Base-by-base conservation (phyloP, 129 eudicot genomes). In the Heracleum sosnowskyi region DNA sequence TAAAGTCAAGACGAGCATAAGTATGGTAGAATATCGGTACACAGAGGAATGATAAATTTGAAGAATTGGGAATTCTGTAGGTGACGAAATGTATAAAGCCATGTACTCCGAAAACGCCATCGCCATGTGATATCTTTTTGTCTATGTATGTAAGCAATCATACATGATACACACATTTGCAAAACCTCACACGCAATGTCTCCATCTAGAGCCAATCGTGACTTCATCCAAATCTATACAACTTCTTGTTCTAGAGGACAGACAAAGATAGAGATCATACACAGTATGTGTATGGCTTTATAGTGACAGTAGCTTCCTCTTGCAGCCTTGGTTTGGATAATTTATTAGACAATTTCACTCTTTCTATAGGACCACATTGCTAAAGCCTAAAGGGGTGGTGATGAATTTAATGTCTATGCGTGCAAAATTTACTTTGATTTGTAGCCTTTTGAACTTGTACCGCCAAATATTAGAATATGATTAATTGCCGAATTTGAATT, bases 211-310 rank as follows among this genome's bases (percentile, higher is more conserved):
- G 5, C 26, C 33, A 17, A 17, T n/a, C 3, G 17, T 60, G 68
- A 60, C 68, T 60, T 60, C 68, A 60, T 60, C 68, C 68, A 60
- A 60, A 60, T 60, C 68, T 60, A 60, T 60, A 60, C 68, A n/a
- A 60, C 33, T 60, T 60, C 16, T 10, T n/a, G 11, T 60, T 60
- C 68, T 60, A 10, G 33, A 60, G 34, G 33, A 60, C 16, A 55
- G 64, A 55, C 64, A 55, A 55, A 55, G 29, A 55, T 55, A 22
- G 1, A 55, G 0, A 24, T 24, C 64, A 10, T 60, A 4, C 26
- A 2, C 15, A 57, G 0, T 24, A 0, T 60, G 34, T n/a, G 66
- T 60, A 11, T 60, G 68, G 16, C 64, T 55, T 55, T 55, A 55
- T 24, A 55, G 29, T 55, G 29, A 55, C 64, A 55, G 29, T 24